These are phyloP conservation scores for Gaultheria prostrata DNA, from an alignment of 148 eudicot species.

Conservation along the genomic window DNA sequence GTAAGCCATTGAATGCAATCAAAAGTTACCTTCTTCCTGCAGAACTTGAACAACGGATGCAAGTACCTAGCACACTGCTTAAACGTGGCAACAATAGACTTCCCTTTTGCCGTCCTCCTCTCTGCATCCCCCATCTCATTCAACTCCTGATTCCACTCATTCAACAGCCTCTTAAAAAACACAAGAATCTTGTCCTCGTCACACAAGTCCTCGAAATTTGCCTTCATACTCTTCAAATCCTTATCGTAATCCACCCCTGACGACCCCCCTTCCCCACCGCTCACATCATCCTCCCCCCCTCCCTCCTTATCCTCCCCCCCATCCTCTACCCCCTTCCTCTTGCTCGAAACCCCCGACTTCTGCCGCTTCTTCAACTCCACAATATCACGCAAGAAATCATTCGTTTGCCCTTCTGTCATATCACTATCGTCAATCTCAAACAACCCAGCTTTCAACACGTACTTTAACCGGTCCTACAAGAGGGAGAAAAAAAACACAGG, in stretches of 20 bases:
- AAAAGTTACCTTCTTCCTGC: conserved; percentile 73
- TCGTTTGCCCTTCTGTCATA: conserved; percentile 92
- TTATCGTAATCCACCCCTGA: conserved; percentile 72
- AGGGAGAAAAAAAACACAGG: not conserved
- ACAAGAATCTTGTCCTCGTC: conserved; percentile 96
- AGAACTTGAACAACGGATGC: conserved; percentile 82
- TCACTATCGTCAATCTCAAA: conserved; percentile 90
- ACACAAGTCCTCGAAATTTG: conserved; percentile 70
- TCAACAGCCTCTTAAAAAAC: conserved; percentile 83
- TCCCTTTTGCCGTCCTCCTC: conserved; percentile 88
- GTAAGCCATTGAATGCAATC: not conserved
- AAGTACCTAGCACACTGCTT: conserved; percentile 95
- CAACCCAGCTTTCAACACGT: conserved; percentile 67
- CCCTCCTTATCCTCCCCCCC: conserved; percentile 75
- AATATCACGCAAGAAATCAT: conserved; percentile 88
- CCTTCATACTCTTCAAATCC: conserved; percentile 84
- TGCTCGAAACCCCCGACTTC: conserved; percentile 64
- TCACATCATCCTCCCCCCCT: conserved; percentile 68
- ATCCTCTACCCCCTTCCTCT: conserved; percentile 62
- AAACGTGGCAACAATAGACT: conserved; percentile 85
- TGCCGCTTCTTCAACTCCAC: conserved; percentile 89
- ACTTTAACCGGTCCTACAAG: conserved; percentile 50
- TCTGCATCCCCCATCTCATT: conserved; percentile 60
- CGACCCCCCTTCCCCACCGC: conserved; percentile 65
- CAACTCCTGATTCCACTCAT: conserved; percentile 89